phyloP scores from a whole-genome alignment of 202 grass and related monocot genomes.

The Bolboschoenoplectus hybrid region DNA sequence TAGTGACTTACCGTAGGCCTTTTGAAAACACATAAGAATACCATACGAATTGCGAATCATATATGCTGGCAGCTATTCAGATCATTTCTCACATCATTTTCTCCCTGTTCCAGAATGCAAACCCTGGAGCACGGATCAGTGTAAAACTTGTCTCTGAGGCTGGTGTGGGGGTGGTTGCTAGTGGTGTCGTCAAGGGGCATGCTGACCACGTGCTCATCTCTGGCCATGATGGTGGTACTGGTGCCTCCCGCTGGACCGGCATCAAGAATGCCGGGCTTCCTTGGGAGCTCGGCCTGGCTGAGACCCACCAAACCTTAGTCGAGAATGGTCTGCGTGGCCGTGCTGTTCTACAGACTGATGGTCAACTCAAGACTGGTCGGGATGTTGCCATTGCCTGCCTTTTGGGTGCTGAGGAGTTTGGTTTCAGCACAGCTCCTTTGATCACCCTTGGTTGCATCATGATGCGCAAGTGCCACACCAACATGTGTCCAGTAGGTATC shows the following conservation, averaged over 20 bases:
- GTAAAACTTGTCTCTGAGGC: slow-evolving; percentile 94
- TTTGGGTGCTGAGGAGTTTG: slow-evolving; percentile 98
- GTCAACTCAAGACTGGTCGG: slow-evolving; percentile 95
- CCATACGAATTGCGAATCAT: slow-evolving; percentile 21
- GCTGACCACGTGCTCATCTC: slow-evolving; percentile 97
- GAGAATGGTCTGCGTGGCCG: slow-evolving; percentile 92
- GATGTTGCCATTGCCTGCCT: slow-evolving; percentile 96
- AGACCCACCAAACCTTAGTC: slow-evolving; percentile 97
- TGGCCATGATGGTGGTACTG: slow-evolving; percentile 95
- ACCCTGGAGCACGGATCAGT: slow-evolving; percentile 83
- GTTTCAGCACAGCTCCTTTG: slow-evolving; percentile 95
- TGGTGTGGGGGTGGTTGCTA: slow-evolving; percentile 95
- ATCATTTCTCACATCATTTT: slow-evolving; percentile 36
- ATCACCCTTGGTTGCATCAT: slow-evolving; percentile 99
- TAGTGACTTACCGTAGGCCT: neutral
- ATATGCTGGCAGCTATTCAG: slow-evolving; percentile 36
- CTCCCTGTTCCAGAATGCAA: slow-evolving; percentile 73
- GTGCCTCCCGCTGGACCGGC: slow-evolving; percentile 97
- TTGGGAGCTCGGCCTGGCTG: slow-evolving; percentile 97
- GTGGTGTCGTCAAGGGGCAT: slow-evolving; percentile 96
- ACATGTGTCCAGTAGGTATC: slow-evolving; percentile 97
- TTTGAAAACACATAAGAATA: neutral
- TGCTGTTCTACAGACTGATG: slow-evolving; percentile 93
- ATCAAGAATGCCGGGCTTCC: slow-evolving; percentile 99
- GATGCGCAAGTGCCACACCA: slow-evolving; percentile 98